Conservation (phyloP, 2,329 filamentous ascomycete species). For the Curvularia spicifera region DNA sequence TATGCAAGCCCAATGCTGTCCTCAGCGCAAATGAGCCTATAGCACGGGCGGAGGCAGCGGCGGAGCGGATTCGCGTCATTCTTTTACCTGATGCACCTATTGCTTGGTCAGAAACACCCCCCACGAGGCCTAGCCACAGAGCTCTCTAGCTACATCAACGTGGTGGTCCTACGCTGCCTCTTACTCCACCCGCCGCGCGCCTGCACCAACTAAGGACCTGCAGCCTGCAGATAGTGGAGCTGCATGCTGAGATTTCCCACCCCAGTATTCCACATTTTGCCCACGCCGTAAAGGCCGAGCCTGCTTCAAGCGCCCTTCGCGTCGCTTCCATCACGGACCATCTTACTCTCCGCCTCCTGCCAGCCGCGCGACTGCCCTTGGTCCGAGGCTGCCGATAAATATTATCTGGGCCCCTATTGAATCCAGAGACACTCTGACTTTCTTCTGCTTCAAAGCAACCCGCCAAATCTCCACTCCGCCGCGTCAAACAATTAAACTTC, state of each 20-base stretch:
- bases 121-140: conserved; percentile 35
- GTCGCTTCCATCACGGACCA: conserved; percentile 29
- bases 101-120: conserved; percentile 29
- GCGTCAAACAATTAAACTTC: conserved; percentile 32
- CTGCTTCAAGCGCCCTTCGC: conserved; percentile 21
- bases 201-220: conserved; percentile 20
- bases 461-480: conserved; percentile 38
- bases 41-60: conserved; percentile 11
- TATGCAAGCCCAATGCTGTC: conserved; percentile 20
- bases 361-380: conserved; percentile 21
- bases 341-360: conserved; percentile 16
- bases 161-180: conserved; percentile 28
- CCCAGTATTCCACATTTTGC: conserved; percentile 26
- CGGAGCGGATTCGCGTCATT: conserved; percentile 27
- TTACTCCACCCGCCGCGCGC: conserved; percentile 27
- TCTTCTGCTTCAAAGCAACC: conserved; percentile 22
- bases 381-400: conserved; percentile 25
- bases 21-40: conserved; percentile 22
- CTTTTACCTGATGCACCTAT: conserved; percentile 26
- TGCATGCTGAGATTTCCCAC: conserved; percentile 26
- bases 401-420: conserved; percentile 17
- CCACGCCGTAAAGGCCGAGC: conserved; percentile 22
- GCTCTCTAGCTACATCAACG: conserved; percentile 30
- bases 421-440: conserved; percentile 15
- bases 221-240: conserved; percentile 25